Evolutionary conservation across 2,329 filamentous ascomycete species (phyloP), one percentile per base, ranked within the genome.

Genomic region (Penicillium sp.): DNA sequence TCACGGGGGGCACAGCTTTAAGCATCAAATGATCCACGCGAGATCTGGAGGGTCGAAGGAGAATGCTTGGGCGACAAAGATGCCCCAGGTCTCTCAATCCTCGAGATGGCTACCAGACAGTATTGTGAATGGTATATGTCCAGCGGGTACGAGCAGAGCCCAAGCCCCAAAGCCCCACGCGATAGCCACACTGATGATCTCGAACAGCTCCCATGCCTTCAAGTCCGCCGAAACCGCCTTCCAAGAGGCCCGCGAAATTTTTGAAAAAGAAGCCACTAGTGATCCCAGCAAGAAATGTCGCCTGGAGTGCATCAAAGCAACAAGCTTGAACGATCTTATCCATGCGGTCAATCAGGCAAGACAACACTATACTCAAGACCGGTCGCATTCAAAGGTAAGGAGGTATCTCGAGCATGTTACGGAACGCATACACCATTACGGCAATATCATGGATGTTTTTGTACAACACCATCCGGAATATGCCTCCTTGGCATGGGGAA

Each of bases 401-500:
- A 18, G 41, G 13, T 44, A n/a, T 23, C 7, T 44, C 9, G 41
- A 44, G 41, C 41, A 44, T 5, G 24, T 44, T 12, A 13, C 42
- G 17, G 42, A 45, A 18, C 6, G 42, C 2, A 29, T 45, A 2
- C 29, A 33, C 10, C 18, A 45, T 45, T 45, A 45, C 24, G 29
- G 42, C 15, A 45, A 34, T 23, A 27, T 34, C 13, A 45, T 45
- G 42, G 42, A 45, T 34, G 42, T 45, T n/a, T 18, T 45, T 8
- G 29, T 45, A 21, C 18, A 23, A 20, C 42, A 45, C 9, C 42
- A 45, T 24, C 42, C 42, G 10, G 42, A 45, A 29, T 45, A 45
- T 45, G 42, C 34, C 20, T 45, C 42, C 20, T 24, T 45, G 20
- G 42, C 27, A 45, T 45, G 42, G 42, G 42, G 42, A 3, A 29